A percentile compares a stretch with the other conserved stretches of the same genome.
Evolutionary conservation across 192 early-diverging fungal genomes (phyloP).

Genomic region (Haplosporangium gracile): DNA sequence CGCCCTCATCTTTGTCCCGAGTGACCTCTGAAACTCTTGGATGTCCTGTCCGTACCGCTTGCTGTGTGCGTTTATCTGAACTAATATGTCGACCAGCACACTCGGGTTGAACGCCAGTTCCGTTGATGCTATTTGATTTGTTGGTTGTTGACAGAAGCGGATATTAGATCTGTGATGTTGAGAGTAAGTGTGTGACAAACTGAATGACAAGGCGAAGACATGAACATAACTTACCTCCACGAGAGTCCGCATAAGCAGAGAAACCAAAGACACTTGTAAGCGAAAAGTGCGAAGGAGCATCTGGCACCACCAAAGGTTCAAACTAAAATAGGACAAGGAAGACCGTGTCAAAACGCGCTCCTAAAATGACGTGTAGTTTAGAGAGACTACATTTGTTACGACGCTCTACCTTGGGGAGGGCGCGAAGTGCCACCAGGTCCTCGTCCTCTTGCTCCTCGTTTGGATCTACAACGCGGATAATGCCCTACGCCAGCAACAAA

Average conservation of each 20-base stretch:
- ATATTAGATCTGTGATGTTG: not conserved
- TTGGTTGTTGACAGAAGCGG: not conserved
- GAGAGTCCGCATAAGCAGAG: slow-evolving; percentile 1
- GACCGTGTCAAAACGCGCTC: not conserved
- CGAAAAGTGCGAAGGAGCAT: slow-evolving; percentile 39
- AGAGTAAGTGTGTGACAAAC: not conserved
- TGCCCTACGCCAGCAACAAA: slow-evolving; percentile 16
- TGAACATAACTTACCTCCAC: not conserved
- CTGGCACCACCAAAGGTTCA: slow-evolving; percentile 37
- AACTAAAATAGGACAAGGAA: slow-evolving; percentile 6
- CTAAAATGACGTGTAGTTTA: not conserved
- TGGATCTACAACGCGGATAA: slow-evolving; percentile 35
- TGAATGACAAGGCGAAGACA: not conserved
- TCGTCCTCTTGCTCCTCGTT: slow-evolving; percentile 38
- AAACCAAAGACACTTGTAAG: slow-evolving; percentile 46
- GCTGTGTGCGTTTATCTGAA: slow-evolving; percentile 42
- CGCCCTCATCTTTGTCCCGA: slow-evolving; percentile 28
- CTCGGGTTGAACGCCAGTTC: slow-evolving; percentile 38
- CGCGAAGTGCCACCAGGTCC: slow-evolving; percentile 25
- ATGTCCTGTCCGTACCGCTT: slow-evolving; percentile 39
- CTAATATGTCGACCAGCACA: slow-evolving; percentile 30
- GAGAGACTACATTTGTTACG: too few species aligned
- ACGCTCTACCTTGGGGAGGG: slow-evolving; percentile 32
- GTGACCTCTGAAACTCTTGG: slow-evolving; percentile 32
- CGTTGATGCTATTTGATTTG: not conserved